phyloP scores from a whole-genome alignment of 208 protist species.

The Trypanosoma brucei region DNA sequence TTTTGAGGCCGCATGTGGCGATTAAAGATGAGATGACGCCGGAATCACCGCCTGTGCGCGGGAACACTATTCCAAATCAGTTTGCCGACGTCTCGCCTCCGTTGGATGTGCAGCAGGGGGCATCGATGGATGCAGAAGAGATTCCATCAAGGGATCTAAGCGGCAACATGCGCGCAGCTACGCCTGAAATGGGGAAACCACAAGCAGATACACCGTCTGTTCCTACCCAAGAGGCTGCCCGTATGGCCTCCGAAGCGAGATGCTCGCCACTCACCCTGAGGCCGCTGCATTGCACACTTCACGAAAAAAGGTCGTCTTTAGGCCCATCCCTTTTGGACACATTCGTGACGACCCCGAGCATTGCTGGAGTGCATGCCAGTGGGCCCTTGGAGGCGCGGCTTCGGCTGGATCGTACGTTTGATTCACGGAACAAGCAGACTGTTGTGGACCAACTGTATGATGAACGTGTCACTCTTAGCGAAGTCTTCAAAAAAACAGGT shows the following conservation, averaged over 20 bases:
- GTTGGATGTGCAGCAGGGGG: neutral
- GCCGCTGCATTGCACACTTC: no score
- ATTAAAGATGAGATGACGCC: neutral
- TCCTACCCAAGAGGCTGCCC: no score
- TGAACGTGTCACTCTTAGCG: slow-evolving; percentile 17
- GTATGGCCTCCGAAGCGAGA: no score
- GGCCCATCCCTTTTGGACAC: neutral
- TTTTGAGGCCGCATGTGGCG: slow-evolving; percentile 34
- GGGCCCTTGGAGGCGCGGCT: slow-evolving; percentile 7
- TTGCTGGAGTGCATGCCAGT: neutral
- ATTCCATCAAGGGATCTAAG: no score
- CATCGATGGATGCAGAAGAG: no score
- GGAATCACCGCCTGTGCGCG: neutral
- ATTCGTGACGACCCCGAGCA: neutral
- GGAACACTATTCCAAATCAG: neutral
- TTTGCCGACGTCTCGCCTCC: neutral
- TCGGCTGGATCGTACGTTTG: slow-evolving; percentile 3
- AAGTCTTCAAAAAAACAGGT: slow-evolving; percentile 3
- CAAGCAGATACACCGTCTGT: no score
- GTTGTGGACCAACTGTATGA: slow-evolving; percentile 39
- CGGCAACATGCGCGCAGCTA: no score
- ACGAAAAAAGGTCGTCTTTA: no score
- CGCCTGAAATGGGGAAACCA: no score
- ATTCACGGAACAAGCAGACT: slow-evolving; percentile 20
- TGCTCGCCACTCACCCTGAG: no score